Conservation (phyloP, 208 protist species). For the Trypanosoma theileri region DNA sequence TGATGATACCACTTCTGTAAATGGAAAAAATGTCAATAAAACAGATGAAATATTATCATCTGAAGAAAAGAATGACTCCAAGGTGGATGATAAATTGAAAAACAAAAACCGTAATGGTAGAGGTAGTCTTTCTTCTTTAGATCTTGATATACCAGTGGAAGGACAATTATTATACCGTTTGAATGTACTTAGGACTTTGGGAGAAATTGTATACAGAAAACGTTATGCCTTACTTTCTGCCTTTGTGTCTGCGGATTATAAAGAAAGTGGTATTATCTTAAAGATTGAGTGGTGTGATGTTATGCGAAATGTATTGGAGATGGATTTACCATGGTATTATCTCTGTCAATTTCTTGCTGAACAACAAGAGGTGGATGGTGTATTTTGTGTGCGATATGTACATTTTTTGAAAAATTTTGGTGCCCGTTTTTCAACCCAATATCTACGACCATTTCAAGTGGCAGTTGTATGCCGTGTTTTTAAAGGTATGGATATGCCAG, state of each 20-base stretch:
- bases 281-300: slow-evolving; percentile 85
- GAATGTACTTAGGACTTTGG: slow-evolving; percentile 35
- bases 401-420: slow-evolving; percentile 72
- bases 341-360: slow-evolving; percentile 69
- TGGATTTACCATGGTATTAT: slow-evolving; percentile 88
- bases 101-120: neutral
- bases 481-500: slow-evolving; percentile 54
- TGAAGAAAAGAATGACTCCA: neutral
- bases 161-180: neutral
- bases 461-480: slow-evolving; percentile 52
- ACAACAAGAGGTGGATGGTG: slow-evolving; percentile 52
- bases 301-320: slow-evolving; percentile 60
- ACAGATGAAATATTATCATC: neutral
- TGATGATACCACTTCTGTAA: neutral
- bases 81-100: neutral
- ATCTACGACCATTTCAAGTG: slow-evolving; percentile 49
- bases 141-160: neutral
- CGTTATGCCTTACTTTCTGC: slow-evolving; percentile 72
- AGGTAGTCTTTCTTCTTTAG: neutral
- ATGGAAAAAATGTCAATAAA: neutral
- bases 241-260: slow-evolving; percentile 74
- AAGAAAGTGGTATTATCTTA: slow-evolving; percentile 67
- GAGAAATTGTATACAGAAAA: slow-evolving; percentile 71
- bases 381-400: slow-evolving; percentile 78
- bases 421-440: slow-evolving; percentile 43